A percentile compares a stretch with the other conserved stretches of the same genome.
Conservation (phyloP, 768 basidiomycete genomes). For the Phaeotremella fagi region DNA sequence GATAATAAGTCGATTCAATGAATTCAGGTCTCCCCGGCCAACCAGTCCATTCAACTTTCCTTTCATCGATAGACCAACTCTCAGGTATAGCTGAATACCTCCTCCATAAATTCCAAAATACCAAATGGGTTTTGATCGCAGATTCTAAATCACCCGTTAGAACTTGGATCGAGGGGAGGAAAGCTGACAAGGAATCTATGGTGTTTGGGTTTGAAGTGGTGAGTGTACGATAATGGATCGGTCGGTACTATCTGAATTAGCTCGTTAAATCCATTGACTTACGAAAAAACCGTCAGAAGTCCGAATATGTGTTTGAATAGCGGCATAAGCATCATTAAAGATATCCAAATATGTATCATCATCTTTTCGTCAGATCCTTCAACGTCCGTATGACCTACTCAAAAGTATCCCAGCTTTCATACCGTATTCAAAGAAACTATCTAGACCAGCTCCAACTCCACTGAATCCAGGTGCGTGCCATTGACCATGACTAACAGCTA, state of each 20-base stretch:
- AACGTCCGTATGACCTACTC: constrained; percentile 13
- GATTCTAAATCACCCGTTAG: constrained; percentile 65
- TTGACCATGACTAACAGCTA: constrained; percentile 71
- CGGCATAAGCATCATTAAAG: constrained; percentile 75
- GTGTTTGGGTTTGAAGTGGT: constrained; percentile 62
- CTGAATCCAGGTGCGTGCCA: constrained; percentile 75
- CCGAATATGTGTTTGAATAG: constrained; percentile 78
- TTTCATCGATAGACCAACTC: constrained; percentile 73
- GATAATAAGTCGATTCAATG: constrained; percentile 92
- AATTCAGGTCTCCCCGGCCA: constrained; percentile 61
- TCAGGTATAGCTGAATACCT: constrained; percentile 84
- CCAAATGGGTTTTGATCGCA: constrained; percentile 85
- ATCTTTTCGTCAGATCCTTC: constrained; percentile 51
- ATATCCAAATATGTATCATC: constrained; percentile 76
- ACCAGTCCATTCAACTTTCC: constrained; percentile 42
- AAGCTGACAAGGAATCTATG: constrained; percentile 94
- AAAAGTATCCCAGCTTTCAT: constrained; percentile 43
- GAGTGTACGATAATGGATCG: constrained; percentile 73
- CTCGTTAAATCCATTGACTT: constrained; percentile 24
- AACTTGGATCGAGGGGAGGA: constrained; percentile 89
- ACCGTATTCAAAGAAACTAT: constrained; percentile 78
- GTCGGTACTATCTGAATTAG: constrained; percentile 62
- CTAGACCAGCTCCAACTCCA: constrained; percentile 88
- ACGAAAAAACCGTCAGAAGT: constrained; percentile 86
- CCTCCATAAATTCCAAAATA: constrained; percentile 91